These are phyloP conservation scores for Marasmius fiardii DNA, from an alignment of 1,284 basidiomycete species.

Conservation along the genomic window DNA sequence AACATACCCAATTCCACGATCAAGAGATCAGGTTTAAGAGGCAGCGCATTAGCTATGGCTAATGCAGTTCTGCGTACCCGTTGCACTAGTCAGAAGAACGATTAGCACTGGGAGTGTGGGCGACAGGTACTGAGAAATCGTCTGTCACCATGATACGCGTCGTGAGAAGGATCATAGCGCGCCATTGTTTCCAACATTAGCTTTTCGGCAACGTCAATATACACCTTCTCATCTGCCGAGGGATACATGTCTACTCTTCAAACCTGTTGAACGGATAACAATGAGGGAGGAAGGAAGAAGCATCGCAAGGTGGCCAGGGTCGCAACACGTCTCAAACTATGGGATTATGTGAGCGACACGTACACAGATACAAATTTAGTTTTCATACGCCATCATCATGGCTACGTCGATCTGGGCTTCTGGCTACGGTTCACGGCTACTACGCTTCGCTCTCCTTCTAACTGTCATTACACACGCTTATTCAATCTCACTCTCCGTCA, in stretches of 20 bases:
- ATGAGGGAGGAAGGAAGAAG: too few species aligned
- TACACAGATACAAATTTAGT: neutral
- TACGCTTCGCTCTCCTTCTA: neutral
- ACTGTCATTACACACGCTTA: neutral
- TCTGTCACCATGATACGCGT: constrained; percentile 77
- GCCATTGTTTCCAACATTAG: constrained; percentile 79
- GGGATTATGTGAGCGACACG: neutral
- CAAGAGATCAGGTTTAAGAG: constrained; percentile 58
- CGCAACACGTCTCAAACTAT: neutral
- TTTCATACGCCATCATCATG: neutral
- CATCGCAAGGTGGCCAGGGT: constrained; percentile 9
- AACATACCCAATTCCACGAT: constrained; percentile 65
- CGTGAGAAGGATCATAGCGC: constrained; percentile 87
- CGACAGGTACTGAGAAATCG: neutral
- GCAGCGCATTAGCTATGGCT: constrained; percentile 52
- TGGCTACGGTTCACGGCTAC: too few species aligned
- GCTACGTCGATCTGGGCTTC: neutral
- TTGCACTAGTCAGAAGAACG: constrained; percentile 51
- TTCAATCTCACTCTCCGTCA: neutral
- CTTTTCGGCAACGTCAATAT: constrained; percentile 60
- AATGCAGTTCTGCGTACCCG: constrained; percentile 80
- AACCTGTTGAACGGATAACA: too few species aligned
- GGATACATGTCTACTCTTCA: constrained; percentile 34
- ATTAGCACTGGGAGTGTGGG: constrained; percentile 1
- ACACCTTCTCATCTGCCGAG: constrained; percentile 33